phyloP scores from a whole-genome alignment of 176 grass and related monocot genomes.

The Otatea glauca region DNA sequence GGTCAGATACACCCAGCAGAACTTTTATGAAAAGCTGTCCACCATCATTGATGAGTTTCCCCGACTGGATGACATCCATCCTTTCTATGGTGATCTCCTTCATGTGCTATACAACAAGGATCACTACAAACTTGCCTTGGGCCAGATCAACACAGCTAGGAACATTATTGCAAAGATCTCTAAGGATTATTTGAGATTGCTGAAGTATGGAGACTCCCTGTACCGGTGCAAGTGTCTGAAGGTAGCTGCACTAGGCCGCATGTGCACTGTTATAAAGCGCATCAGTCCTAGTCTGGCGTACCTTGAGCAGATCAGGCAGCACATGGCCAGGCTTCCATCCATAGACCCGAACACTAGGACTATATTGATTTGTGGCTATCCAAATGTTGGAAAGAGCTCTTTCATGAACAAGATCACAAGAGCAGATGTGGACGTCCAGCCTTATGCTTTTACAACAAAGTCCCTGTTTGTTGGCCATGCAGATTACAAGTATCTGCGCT shows the following conservation, averaged over 20 bases:
- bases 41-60: conserved; percentile 78
- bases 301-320: conserved; percentile 73
- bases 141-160: conserved; percentile 75
- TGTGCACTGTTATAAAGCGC: conserved; percentile 76
- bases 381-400: conserved; percentile 63
- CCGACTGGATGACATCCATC: conserved; percentile 67
- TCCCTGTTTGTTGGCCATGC: conserved; percentile 73
- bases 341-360: conserved; percentile 76
- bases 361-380: conserved; percentile 65
- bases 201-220: conserved; percentile 72
- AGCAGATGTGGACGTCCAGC: conserved; percentile 79
- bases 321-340: conserved; percentile 78
- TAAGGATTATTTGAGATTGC: conserved; percentile 71
- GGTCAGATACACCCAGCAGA: conserved; percentile 70
- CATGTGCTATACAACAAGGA: conserved; percentile 86
- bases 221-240: conserved; percentile 81
- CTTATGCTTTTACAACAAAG: conserved; percentile 67
- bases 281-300: conserved; percentile 80
- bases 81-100: conserved; percentile 75
- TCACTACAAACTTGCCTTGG: conserved; percentile 86
- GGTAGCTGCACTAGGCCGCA: conserved; percentile 64
- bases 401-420: conserved; percentile 87
- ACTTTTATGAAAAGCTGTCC: conserved; percentile 77
- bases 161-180: conserved; percentile 76
- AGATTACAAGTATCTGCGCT: conserved; percentile 81